Conservation (phyloP, 352 stramenopile species). For the Phytophthora ramorum region DNA sequence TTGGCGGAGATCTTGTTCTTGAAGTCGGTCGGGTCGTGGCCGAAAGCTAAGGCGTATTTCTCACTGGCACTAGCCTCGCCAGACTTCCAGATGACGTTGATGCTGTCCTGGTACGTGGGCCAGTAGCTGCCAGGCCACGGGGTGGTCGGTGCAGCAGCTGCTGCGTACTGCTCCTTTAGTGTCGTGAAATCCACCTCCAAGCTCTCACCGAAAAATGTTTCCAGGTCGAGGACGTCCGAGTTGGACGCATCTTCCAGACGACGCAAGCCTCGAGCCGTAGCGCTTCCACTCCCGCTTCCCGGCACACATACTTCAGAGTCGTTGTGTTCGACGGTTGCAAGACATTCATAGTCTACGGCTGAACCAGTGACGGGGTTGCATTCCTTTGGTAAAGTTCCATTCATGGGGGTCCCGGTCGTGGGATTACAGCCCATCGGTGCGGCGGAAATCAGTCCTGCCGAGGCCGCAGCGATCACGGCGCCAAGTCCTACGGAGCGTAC, state of each 20-base stretch:
- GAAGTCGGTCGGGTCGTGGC: conserved; percentile 42
- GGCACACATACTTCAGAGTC: conserved; percentile 1
- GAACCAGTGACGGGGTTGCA: conserved; percentile 29
- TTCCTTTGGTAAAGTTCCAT: conserved; percentile 16
- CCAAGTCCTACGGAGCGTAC: conserved; percentile 12
- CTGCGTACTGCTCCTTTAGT: conserved; percentile 40
- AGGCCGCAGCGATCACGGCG: conserved; percentile 18
- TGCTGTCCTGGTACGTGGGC: conserved; percentile 66
- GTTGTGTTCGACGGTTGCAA: conserved; percentile 8
- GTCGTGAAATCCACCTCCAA: conserved; percentile 38
- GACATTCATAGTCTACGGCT: conserved; percentile 3
- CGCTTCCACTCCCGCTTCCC: neutral
- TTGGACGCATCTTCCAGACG: conserved; percentile 35
- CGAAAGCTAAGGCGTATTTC: conserved; percentile 56
- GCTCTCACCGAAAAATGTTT: conserved; percentile 38
- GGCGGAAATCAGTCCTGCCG: conserved; percentile 3
- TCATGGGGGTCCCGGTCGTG: conserved; percentile 21
- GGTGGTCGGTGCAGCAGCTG: conserved; percentile 13
- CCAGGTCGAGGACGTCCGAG: conserved; percentile 38
- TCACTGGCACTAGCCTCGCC: conserved; percentile 33
- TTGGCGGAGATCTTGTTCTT: conserved; percentile 42
- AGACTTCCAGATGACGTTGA: conserved; percentile 58
- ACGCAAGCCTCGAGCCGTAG: conserved; percentile 9
- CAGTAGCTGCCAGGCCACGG: conserved; percentile 71
- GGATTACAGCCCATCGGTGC: conserved; percentile 33